These are phyloP conservation scores for Fusarium sp. DNA, from an alignment of 2,329 filamentous ascomycete genomes.

Conservation along the genomic window DNA sequence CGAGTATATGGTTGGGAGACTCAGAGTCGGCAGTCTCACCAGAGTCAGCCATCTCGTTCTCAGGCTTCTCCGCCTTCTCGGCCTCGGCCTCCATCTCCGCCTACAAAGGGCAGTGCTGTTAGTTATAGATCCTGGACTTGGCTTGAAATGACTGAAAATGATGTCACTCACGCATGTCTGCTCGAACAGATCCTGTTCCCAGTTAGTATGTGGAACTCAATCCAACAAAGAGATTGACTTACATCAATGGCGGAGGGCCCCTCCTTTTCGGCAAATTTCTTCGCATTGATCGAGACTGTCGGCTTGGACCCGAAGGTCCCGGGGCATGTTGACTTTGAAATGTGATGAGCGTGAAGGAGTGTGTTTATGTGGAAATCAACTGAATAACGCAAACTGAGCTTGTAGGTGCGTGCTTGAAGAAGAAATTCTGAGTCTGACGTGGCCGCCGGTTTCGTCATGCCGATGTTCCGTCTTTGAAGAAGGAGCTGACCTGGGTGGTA, in stretches of 20 bases:
- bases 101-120: background rate
- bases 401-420: background rate
- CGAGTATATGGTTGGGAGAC: background rate
- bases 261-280: rapidly evolving
- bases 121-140: rapidly evolving
- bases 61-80: background rate
- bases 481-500: background rate
- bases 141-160: background rate
- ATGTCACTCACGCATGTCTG: background rate
- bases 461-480: background rate
- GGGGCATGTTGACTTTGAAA: too few relatives aligned
- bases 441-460: background rate
- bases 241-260: background rate
- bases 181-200: background rate
- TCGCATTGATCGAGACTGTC: too few relatives aligned
- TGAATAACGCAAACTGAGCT: too few relatives aligned
- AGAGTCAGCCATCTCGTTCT: too few relatives aligned
- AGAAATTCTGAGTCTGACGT: background rate
- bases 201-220: background rate
- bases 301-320: too few relatives aligned
- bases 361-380: too few relatives aligned
- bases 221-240: background rate
- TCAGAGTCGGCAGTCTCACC: background rate
- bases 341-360: too few relatives aligned
- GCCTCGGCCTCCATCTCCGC: background rate